Conservation (phyloP, 352 stramenopile genomes). For the Phytopythium vexans region DNA sequence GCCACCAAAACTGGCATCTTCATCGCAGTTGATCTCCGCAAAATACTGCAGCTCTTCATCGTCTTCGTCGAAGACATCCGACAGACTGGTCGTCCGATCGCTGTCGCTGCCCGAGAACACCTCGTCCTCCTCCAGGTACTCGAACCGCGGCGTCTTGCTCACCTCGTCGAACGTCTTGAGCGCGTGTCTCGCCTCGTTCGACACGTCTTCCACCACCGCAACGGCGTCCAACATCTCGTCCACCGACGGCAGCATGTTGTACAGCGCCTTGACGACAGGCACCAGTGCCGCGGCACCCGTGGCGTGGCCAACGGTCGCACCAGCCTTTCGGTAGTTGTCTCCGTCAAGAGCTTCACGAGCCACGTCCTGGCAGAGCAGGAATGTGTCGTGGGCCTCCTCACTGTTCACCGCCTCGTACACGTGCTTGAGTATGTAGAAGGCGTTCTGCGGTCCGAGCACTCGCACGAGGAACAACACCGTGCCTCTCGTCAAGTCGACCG, state of each 20-base stretch:
- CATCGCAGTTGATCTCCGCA: not conserved
- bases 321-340: conserved; percentile 58
- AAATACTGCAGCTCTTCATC: conserved; percentile 12
- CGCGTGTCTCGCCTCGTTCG: conserved; percentile 43
- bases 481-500: conserved; percentile 42
- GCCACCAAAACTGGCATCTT: not conserved
- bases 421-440: conserved; percentile 68
- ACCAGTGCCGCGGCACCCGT: conserved; percentile 41
- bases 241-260: conserved; percentile 57
- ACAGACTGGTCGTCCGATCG: conserved; percentile 12
- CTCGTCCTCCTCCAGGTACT: conserved; percentile 24
- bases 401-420: conserved; percentile 74
- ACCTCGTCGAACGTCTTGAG: conserved; percentile 9
- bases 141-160: conserved; percentile 19
- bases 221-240: conserved; percentile 59
- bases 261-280: conserved; percentile 43
- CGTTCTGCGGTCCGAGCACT: conserved; percentile 65
- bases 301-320: conserved; percentile 32
- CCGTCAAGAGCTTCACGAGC: conserved; percentile 52
- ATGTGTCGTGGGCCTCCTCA: conserved; percentile 63
- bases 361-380: conserved; percentile 64
- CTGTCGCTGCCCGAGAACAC: conserved; percentile 5
- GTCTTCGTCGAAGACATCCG: conserved; percentile 12
- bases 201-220: conserved; percentile 56
- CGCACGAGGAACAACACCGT: conserved; percentile 51